phyloP scores from a whole-genome alignment of 768 basidiomycete species.

The Mycena leptocephala region DNA sequence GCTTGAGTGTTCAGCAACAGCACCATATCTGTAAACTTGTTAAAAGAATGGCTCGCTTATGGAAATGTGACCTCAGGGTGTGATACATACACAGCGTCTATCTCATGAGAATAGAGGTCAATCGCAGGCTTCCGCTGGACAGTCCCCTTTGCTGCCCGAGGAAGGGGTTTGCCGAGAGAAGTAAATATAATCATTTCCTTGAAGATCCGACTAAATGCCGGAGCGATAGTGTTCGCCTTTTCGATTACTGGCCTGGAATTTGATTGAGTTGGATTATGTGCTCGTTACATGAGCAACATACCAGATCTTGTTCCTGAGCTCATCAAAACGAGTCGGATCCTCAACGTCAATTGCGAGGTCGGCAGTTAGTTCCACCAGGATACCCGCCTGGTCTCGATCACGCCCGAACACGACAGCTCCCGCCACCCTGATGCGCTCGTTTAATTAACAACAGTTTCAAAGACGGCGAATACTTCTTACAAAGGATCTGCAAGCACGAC shows the following conservation, averaged over 20 bases:
- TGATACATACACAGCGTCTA: slow-evolving; percentile 58
- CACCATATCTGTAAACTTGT: no score
- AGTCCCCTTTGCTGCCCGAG: slow-evolving; percentile 57
- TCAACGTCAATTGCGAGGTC: slow-evolving; percentile 43
- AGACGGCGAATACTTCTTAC: no score
- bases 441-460: no score
- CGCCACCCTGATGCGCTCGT: no score
- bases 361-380: no score
- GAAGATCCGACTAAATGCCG: slow-evolving; percentile 59
- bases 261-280: background rate
- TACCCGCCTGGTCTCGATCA: no score
- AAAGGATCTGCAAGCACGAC: background rate
- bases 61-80: no score
- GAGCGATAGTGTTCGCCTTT: slow-evolving; percentile 57
- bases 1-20: no score
- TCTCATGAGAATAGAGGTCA: slow-evolving; percentile 55
- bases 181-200: slow-evolving; percentile 69
- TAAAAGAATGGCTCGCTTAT: no score
- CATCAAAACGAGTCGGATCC: slow-evolving; percentile 45
- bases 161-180: slow-evolving; percentile 52
- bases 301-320: slow-evolving; percentile 53
- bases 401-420: no score
- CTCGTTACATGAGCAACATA: slow-evolving; percentile 5
- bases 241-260: slow-evolving; percentile 54
- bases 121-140: slow-evolving; percentile 53